Conservation (phyloP, 2,329 filamentous ascomycete genomes). For the Fusarium marasasianum region DNA sequence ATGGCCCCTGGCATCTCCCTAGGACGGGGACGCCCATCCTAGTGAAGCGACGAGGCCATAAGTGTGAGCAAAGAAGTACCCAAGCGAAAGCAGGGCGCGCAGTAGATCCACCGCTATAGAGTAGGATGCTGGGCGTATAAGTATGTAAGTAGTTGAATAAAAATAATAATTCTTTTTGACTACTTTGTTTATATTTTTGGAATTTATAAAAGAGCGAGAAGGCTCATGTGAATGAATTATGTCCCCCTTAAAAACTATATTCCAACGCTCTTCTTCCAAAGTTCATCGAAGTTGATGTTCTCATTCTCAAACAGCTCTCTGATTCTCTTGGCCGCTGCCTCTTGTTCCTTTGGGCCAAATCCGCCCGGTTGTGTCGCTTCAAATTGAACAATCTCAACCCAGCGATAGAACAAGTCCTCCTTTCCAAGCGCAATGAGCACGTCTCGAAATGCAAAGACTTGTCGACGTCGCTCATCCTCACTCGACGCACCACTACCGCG, state of each 20-base stretch:
- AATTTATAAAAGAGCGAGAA: neutral
- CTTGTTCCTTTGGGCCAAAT: conserved; percentile 79
- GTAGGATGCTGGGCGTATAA: conserved; percentile 19
- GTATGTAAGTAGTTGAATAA: neutral
- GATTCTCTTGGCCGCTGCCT: conserved; percentile 76
- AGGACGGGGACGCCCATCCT: conserved; percentile 8
- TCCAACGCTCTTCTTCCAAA: conserved; percentile 70
- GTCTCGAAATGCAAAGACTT: conserved; percentile 84
- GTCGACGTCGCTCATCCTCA: conserved; percentile 73
- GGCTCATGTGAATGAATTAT: neutral
- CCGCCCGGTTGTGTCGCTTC: conserved; percentile 82
- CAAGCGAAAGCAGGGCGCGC: conserved; percentile 44
- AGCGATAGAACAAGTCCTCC: conserved; percentile 88
- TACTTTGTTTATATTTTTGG: neutral
- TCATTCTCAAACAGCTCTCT: conserved; percentile 78
- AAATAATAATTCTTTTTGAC: neutral
- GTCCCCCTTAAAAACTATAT: neutral
- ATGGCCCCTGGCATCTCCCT: conserved; percentile 28
- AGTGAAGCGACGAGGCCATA: conserved; percentile 32
- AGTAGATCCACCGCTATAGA: conserved; percentile 38
- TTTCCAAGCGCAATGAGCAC: conserved; percentile 80
- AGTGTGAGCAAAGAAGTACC: conserved; percentile 42
- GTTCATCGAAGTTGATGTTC: conserved; percentile 82
- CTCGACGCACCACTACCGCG: conserved; percentile 62
- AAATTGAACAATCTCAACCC: conserved; percentile 92